These are phyloP conservation scores for Nepenthes gracilis DNA, from an alignment of 148 eudicot genomes.

Conservation along the genomic window DNA sequence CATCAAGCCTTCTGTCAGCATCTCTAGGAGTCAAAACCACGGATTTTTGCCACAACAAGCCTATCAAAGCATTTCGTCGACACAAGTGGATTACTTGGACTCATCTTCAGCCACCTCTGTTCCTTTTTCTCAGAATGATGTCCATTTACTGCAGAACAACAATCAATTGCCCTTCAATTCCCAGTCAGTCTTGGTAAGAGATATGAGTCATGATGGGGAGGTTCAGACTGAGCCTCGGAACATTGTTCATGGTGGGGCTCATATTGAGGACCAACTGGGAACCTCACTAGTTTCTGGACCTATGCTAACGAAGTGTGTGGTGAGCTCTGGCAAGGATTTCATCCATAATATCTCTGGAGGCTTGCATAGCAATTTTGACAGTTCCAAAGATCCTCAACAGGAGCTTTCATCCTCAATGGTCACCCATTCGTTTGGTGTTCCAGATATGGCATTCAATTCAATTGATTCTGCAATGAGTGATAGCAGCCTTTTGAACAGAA, in stretches of 20 bases:
- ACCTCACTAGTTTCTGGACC: constrained; percentile 47
- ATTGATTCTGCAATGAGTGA: constrained; percentile 77
- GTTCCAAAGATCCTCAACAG: constrained; percentile 65
- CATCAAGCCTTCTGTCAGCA: constrained; percentile 46
- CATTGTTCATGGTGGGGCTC: constrained; percentile 27
- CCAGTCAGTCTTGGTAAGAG: constrained; percentile 51
- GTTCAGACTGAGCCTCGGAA: constrained; percentile 45
- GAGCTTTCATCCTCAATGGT: constrained; percentile 88
- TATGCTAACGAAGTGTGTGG: constrained; percentile 40
- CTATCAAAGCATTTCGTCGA: constrained; percentile 30
- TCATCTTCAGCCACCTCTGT: constrained; percentile 82
- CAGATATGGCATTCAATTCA: constrained; percentile 80
- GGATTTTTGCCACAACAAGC: constrained; percentile 39
- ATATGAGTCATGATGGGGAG: constrained; percentile 41
- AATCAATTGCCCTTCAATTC: constrained; percentile 48
- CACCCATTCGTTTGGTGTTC: constrained; percentile 88
- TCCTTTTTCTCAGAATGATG: constrained; percentile 59
- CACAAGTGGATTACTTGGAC: constrained; percentile 81
- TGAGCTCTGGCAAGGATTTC: constrained; percentile 48
- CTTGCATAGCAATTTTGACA: constrained; percentile 49
- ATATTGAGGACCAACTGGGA: constrained; percentile 33
- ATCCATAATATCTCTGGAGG: constrained; percentile 50
- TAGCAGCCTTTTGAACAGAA: constrained; percentile 52
- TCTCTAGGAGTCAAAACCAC: constrained; percentile 49
- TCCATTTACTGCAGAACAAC: constrained; percentile 28